These are phyloP conservation scores for Solanum hybrid DNA, from an alignment of 305 asterid genomes.

Conservation along the genomic window DNA sequence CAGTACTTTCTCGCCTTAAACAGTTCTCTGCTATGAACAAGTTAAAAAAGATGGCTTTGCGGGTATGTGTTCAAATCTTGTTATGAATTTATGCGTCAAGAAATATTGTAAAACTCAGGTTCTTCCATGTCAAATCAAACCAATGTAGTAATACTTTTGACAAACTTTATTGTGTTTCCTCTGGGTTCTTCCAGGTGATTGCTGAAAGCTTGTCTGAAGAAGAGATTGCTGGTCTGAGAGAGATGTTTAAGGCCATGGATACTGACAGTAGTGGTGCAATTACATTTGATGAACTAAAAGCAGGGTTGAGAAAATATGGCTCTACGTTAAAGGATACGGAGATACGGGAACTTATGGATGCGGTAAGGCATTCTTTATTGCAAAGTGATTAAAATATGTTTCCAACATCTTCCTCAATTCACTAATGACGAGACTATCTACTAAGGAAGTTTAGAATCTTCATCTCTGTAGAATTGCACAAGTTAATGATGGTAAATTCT, in stretches of 20 bases:
- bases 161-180: neutral
- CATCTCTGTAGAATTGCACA: neutral
- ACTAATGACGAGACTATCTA: neutral
- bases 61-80: constrained; percentile 37
- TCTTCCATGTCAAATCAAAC: neutral
- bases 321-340: constrained; percentile 87
- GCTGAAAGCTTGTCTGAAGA: constrained; percentile 98
- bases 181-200: constrained; percentile 50
- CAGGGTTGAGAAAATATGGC: constrained; percentile 86
- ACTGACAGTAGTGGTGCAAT: constrained; percentile 85
- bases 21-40: constrained; percentile 81
- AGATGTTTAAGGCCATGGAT: constrained; percentile 94
- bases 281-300: constrained; percentile 90
- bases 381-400: neutral
- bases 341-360: constrained; percentile 94
- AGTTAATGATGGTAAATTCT: neutral
- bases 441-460: neutral
- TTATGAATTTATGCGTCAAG: neutral
- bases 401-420: neutral
- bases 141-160: neutral
- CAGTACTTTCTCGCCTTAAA: constrained; percentile 76
- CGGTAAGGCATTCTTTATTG: constrained; percentile 38
- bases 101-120: neutral
- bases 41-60: constrained; percentile 79
- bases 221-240: constrained; percentile 90